Percentiles rank a stretch among this genome's conserved stretches.
Conservation (phyloP, 139 green algal genomes). For the Micractinium sp. region DNA sequence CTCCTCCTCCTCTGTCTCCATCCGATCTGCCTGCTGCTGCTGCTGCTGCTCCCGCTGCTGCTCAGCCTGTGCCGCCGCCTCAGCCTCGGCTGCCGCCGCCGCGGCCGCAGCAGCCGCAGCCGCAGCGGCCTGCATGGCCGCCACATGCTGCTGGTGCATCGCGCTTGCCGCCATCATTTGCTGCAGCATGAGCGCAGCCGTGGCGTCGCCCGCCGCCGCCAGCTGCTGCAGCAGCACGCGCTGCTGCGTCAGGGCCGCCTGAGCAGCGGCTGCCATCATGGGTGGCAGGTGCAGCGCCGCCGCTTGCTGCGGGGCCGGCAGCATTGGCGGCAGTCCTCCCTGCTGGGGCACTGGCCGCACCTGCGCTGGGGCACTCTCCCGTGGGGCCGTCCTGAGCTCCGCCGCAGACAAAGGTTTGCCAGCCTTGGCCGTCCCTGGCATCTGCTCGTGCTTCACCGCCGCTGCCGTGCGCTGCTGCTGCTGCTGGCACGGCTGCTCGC, state of each 20-base stretch:
- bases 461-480: background rate
- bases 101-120: too few relatives aligned
- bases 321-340: too few relatives aligned
- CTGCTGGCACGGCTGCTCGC: background rate
- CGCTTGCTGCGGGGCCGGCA: too few relatives aligned
- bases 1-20: background rate
- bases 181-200: background rate
- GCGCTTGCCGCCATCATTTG: background rate
- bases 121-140: background rate
- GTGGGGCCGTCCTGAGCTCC: too few relatives aligned
- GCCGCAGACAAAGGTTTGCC: background rate
- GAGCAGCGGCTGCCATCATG: background rate
- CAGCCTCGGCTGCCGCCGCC: too few relatives aligned
- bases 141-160: background rate
- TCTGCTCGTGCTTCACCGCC: background rate
- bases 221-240: background rate
- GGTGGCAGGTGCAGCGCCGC: background rate
- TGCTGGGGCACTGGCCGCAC: background rate
- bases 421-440: background rate
- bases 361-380: too few relatives aligned
- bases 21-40: background rate
- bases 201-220: background rate
- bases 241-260: background rate
- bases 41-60: background rate
- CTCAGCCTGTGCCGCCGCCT: background rate